phyloP scores from a whole-genome alignment of 2,329 filamentous ascomycete species.

The Sarocladiaceae sp. region DNA sequence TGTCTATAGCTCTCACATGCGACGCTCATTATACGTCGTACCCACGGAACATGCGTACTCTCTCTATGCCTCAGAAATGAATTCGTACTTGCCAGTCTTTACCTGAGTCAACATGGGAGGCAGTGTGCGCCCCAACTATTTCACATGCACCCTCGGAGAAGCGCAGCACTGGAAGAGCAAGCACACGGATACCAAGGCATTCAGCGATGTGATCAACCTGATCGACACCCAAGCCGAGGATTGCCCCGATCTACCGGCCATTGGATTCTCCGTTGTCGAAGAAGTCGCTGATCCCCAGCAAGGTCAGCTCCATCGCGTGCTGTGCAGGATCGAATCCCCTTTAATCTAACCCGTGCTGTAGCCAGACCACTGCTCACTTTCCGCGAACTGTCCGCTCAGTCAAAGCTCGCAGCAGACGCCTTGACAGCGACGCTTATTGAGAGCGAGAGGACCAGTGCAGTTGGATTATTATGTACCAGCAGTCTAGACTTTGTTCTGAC shows the following conservation, averaged over 20 bases:
- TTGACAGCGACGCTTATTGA: slow-evolving; percentile 10
- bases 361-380: no score
- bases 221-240: slow-evolving; percentile 39
- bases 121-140: slow-evolving; percentile 39
- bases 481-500: slow-evolving; percentile 50
- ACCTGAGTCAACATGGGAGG: neutral
- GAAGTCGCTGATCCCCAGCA: neutral
- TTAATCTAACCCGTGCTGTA: no score
- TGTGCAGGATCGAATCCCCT: no score
- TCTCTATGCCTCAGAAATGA: no score
- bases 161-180: slow-evolving; percentile 31
- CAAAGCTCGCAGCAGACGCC: slow-evolving; percentile 27
- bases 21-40: no score
- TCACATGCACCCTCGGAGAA: slow-evolving; percentile 55
- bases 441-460: neutral
- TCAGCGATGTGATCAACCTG: slow-evolving; percentile 41
- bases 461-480: slow-evolving; percentile 51
- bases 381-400: slow-evolving; percentile 22
- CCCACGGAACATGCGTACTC: no score
- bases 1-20: no score
- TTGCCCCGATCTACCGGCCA: slow-evolving; percentile 33
- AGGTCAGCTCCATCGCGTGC: no score
- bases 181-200: slow-evolving; percentile 21
- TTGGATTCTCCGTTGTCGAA: slow-evolving; percentile 38
- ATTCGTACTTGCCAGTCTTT: neutral